Percentiles rank a stretch among this genome's conserved stretches.
Conservation (phyloP, 2,329 filamentous ascomycete species). For the Pleurostoma richardsiae region DNA sequence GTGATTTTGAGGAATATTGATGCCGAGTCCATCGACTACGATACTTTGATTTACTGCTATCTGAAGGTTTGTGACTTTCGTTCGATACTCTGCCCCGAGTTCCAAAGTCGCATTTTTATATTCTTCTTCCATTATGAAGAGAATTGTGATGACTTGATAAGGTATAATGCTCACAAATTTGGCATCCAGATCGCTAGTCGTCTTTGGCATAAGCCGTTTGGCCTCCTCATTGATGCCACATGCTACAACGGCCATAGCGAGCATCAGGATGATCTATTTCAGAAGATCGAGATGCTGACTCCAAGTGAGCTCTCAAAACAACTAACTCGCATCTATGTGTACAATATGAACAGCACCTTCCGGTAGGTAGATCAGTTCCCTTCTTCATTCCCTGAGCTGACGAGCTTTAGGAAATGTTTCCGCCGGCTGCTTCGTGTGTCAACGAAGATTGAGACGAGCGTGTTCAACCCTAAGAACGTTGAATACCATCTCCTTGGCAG, state of each 20-base stretch:
- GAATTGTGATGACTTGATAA: neutral
- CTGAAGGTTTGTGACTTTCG: constrained; percentile 43
- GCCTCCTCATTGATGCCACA: constrained; percentile 63
- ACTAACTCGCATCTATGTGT: constrained; percentile 59
- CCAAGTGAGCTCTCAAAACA: constrained; percentile 56
- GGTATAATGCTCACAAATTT: too few relatives aligned
- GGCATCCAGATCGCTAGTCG: constrained; percentile 56
- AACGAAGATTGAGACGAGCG: constrained; percentile 53
- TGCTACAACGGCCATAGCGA: constrained; percentile 66
- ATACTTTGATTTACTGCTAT: constrained; percentile 63
- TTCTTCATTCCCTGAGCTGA: too few relatives aligned
- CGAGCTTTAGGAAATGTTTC: constrained; percentile 50
- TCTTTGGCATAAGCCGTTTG: constrained; percentile 65
- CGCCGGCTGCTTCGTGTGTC: constrained; percentile 57
- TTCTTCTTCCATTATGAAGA: neutral
- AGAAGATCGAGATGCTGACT: constrained; percentile 56
- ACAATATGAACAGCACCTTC: constrained; percentile 70
- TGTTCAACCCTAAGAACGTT: constrained; percentile 60
- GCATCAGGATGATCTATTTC: constrained; percentile 60
- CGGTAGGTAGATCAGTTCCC: constrained; percentile 31
- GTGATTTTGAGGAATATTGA: constrained; percentile 65
- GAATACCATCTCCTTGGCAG: constrained; percentile 63
- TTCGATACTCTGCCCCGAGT: too few relatives aligned
- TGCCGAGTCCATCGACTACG: constrained; percentile 58
- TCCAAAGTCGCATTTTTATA: constrained; percentile 6